Evolutionary conservation across 352 stramenopile genomes (phyloP), one percentile per base, ranked within the genome.

Genomic region (Phytophthora citricola): DNA sequence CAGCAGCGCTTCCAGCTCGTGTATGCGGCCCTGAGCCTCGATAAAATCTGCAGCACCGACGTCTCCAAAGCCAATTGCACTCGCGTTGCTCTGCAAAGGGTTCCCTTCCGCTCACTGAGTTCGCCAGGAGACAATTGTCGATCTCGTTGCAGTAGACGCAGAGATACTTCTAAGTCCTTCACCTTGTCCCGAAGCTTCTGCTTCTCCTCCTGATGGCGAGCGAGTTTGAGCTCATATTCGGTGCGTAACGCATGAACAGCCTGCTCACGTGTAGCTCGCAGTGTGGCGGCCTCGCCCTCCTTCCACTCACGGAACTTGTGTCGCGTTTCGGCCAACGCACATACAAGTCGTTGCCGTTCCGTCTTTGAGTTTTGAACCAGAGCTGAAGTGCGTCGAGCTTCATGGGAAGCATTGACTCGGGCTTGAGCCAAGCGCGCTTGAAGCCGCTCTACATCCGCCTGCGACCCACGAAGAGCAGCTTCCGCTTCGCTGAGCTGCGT

Each of bases 271-370:
- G 83, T 71, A 31, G 68, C 73, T 12, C 71, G 79, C 15, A 91
- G 43, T 11, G 69, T 71, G 15, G 57, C 51, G 14, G 68, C 77
- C 44, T 91, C 79, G 2, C 70, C 66, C 38, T 91, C 80, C 70
- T 86, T 87, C 80, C 83, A 91, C 17, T 89, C 80, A 10, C 80
- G 80, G 50, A 91, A 90, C 29, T 90, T 90, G 44, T 73, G 66
- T 6, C 78, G 69, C n/a, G 76, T 85, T 56, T 91, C 80, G 8
- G 77, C 69, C 29, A 90, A 71, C 27, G 71, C 78, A 6, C 69
- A 81, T 6, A 81, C 81, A 10, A 91, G 66, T 24, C 75, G 75
- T 26, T 91, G 74, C 39, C 78, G 80, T 48, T 91, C 83, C 6
- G 83, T 70, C 4, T 43, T 52, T 26, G 51, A 68, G 17, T 14